Base-by-base conservation (phyloP, 495 filamentous ascomycete genomes). In the Penicillium cosmopolitanum region DNA sequence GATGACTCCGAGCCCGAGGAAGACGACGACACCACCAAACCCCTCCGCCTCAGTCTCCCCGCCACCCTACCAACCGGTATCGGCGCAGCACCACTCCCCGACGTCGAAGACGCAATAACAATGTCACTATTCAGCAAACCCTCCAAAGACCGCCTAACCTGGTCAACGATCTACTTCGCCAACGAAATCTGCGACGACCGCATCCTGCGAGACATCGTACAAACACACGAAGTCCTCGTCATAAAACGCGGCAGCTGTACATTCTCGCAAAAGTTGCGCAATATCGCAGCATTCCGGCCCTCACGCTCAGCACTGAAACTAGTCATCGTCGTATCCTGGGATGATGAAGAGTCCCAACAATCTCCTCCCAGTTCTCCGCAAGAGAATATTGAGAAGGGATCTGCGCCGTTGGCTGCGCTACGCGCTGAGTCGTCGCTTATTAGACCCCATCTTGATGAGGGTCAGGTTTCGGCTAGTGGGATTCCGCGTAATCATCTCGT, bases 161-260 rank as follows among this genome's bases (percentile, higher is more conserved):
- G 87, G 88, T 77, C 78, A 4, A 83, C 70, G 9, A 78, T 96
- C 58, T 92, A 89, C 75, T 82, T 91, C 57, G 85, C 89, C 19
- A 87, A 79, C 56, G 80, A 87, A 15, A 81, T 87, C 54, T 97
- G 93, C 73, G 65, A 83, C 42, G 73, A 77, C 15, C 82, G 80
- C 16, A 79, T 96, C 0, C 84, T 87, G 1, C 78, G 83, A 13
- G 73, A 81, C 1, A 78, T 87, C 3, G 80, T 84, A 0, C 84
- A 84, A 13, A 77, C 76, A n/a, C 81, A 96, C 71, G 86, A 96
- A 61, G 79, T 97, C 15, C 84, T 98, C 57, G 83, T 97, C 25
- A 82, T 98, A 58, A 87, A 85, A 34, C 88, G 95, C 19, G 95
- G 95, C 18, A 87, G 85, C 3, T 98, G 95, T 75, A 89, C 80